Evolutionary conservation across 345 rosid genomes (phyloP).

Genomic region (Laguncularia racemosa): DNA sequence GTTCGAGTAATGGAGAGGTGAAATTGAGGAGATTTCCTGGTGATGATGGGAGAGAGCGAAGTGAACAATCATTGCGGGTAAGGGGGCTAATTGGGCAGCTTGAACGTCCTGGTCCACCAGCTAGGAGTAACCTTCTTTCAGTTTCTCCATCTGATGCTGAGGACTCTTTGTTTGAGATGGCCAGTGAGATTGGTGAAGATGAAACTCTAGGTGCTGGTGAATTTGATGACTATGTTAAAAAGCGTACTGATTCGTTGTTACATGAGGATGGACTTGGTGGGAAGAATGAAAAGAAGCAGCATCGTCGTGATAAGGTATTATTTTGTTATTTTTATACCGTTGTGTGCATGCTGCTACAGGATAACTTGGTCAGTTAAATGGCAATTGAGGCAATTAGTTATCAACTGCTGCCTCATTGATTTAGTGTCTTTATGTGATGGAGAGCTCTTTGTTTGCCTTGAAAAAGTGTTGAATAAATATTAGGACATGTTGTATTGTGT

Average conservation of each 20-base stretch:
- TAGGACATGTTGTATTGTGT: too few species aligned
- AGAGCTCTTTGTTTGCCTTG: too few species aligned
- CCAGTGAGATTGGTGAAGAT: conserved; percentile 16
- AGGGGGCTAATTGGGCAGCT: conserved; percentile 41
- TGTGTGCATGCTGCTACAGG: neutral
- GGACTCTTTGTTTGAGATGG: conserved; percentile 30
- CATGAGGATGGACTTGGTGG: conserved; percentile 43
- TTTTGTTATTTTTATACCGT: neutral
- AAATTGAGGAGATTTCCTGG: conserved; percentile 10
- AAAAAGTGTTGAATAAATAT: too few species aligned
- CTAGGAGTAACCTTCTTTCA: conserved; percentile 45
- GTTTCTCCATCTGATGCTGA: conserved; percentile 40
- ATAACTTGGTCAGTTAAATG: neutral
- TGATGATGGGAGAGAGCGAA: conserved; percentile 27
- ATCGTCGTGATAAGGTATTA: conserved; percentile 42
- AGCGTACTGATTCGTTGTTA: conserved; percentile 44
- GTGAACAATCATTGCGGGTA: conserved; percentile 13
- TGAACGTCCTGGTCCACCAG: conserved; percentile 55
- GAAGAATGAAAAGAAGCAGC: conserved; percentile 37
- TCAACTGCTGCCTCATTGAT: too few species aligned
- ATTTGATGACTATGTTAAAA: conserved; percentile 42
- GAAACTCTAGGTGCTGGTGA: conserved; percentile 19
- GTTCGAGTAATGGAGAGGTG: conserved; percentile 12
- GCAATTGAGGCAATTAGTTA: neutral
- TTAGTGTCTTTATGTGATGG: too few species aligned